Conservation (phyloP, 1,284 basidiomycete genomes). For the Ustilago crameri region DNA sequence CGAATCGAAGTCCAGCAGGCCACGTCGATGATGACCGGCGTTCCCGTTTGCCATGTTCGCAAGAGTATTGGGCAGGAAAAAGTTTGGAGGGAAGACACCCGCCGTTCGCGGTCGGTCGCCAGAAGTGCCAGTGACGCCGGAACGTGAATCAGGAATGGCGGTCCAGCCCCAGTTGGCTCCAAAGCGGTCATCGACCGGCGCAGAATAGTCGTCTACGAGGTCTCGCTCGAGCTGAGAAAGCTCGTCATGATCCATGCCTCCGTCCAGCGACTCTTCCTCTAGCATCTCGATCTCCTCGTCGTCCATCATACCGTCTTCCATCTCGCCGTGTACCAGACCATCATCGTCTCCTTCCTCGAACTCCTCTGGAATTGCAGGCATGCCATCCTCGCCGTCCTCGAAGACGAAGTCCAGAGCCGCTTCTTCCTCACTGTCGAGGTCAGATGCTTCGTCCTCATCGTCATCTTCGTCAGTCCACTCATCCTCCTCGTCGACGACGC, state of each 20-base stretch:
- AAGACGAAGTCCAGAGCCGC: conserved; percentile 70
- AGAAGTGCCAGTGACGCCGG: conserved; percentile 5
- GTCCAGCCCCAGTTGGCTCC: conserved; percentile 67
- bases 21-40: conserved; percentile 38
- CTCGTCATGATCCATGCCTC: conserved; percentile 53
- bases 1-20: conserved; percentile 48
- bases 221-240: conserved; percentile 53
- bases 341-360: conserved; percentile 40
- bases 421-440: conserved; percentile 71
- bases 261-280: conserved; percentile 54
- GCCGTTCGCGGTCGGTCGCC: conserved; percentile 26
- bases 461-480: conserved; percentile 62
- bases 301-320: conserved; percentile 33
- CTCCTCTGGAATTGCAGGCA: conserved; percentile 33
- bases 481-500: conserved; percentile 70
- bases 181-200: conserved; percentile 60
- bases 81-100: conserved; percentile 48
- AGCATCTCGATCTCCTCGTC: conserved; percentile 54
- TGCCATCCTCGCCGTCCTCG: conserved; percentile 41
- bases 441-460: conserved; percentile 38
- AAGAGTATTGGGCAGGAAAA: conserved; percentile 48
- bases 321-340: conserved; percentile 32
- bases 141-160: conserved; percentile 23
- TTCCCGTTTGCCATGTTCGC: conserved; percentile 29
- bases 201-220: conserved; percentile 53